A percentile compares a stretch with the other conserved stretches of the same genome.
These are phyloP conservation scores for Rhododendron griersonianum DNA, from an alignment of 148 eudicot genomes.

Conservation along the genomic window DNA sequence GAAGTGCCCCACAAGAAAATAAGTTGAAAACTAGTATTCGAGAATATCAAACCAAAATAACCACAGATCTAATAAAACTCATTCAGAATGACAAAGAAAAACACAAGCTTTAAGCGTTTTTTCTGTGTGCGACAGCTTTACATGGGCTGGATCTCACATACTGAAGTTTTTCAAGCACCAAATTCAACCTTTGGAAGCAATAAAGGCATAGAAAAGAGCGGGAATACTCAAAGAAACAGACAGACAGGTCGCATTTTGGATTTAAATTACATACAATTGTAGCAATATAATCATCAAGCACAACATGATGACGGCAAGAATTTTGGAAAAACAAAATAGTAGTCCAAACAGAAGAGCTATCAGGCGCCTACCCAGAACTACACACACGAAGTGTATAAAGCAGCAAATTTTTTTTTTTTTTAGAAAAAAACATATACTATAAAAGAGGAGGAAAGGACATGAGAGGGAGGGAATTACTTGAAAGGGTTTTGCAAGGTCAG, in stretches of 20 bases:
- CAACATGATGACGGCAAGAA: no score
- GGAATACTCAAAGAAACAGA: background rate
- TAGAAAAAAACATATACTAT: background rate
- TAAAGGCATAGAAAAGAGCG: background rate
- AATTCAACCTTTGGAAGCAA: background rate
- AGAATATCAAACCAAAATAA: background rate
- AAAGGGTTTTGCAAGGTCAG: slow-evolving; percentile 41
- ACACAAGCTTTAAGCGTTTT: background rate
- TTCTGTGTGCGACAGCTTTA: background rate
- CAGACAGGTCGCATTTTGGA: background rate
- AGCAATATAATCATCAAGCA: background rate
- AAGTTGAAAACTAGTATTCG: background rate
- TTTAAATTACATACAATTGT: background rate
- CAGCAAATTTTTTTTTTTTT: background rate
- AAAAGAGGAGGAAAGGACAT: background rate
- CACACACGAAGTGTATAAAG: background rate
- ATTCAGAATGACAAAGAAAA: background rate
- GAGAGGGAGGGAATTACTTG: slow-evolving; percentile 13
- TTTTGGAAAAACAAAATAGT: background rate
- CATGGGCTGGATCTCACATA: background rate
- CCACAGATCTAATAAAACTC: background rate
- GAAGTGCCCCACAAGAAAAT: background rate
- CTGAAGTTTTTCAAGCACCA: background rate
- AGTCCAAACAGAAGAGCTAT: background rate
- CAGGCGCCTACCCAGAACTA: background rate